These are phyloP conservation scores for Cladosporium cucumerinum DNA, from an alignment of 2,329 filamentous ascomycete genomes.

Conservation along the genomic window DNA sequence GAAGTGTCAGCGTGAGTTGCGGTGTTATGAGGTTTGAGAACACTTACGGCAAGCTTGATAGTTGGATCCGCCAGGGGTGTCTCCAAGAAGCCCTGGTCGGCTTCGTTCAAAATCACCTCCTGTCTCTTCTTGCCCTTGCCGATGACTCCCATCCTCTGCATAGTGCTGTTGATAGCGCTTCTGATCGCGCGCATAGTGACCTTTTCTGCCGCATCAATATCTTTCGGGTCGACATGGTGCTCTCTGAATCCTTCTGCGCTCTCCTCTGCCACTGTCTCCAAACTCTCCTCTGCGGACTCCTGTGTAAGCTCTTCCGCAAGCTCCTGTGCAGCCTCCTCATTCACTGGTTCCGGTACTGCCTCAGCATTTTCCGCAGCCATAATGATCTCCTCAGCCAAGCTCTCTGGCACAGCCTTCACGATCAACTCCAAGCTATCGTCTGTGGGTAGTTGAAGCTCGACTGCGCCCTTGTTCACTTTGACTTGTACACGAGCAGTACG, in stretches of 20 bases:
- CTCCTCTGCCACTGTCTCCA: not conserved
- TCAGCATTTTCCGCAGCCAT: not conserved
- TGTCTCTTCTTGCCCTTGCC: not conserved
- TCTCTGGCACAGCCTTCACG: conserved; percentile 15
- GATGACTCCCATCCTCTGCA: not conserved
- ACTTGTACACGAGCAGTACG: conserved; percentile 16
- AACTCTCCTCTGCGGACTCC: not conserved
- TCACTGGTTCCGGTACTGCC: not conserved
- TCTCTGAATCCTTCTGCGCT: not conserved
- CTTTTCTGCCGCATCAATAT: conserved; percentile 14
- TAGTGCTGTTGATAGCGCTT: not conserved
- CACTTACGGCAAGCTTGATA: conserved; percentile 71
- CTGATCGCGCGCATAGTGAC: conserved; percentile 18
- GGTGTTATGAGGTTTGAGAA: not conserved
- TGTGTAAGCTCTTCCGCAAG: not conserved
- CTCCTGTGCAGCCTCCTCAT: conserved; percentile 8
- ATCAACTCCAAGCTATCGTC: conserved; percentile 10
- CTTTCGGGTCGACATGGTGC: not conserved
- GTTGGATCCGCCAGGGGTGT: conserved; percentile 55
- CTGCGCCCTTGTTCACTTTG: conserved; percentile 7
- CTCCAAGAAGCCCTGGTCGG: conserved; percentile 52
- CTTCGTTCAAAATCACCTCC: not conserved
- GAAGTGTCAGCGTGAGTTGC: conserved; percentile 19
- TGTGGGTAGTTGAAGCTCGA: conserved; percentile 8
- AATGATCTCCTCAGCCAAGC: conserved; percentile 8